A percentile compares a stretch with the other conserved stretches of the same genome.
These are phyloP conservation scores for Zygosaccharomyces lentus DNA, from an alignment of 805 yeast genomes.

Conservation along the genomic window DNA sequence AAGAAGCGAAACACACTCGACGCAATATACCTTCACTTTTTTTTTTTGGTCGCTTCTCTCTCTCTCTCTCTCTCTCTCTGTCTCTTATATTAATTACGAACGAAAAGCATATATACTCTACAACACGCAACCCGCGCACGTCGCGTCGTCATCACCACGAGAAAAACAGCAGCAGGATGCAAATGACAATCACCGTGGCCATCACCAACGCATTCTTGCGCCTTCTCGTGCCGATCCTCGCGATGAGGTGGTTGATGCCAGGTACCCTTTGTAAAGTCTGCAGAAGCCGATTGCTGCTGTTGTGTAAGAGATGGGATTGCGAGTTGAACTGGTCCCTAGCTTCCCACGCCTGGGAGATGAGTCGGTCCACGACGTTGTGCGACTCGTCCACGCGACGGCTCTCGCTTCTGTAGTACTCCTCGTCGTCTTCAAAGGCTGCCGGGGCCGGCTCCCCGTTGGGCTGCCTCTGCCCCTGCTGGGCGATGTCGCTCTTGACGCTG, in stretches of 20 bases:
- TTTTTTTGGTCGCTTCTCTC: not conserved
- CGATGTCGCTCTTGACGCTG: slow-evolving; percentile 75
- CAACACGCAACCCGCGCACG: no score
- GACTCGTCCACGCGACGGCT: slow-evolving; percentile 66
- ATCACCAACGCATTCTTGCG: slow-evolving; percentile 84
- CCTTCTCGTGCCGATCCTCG: slow-evolving; percentile 81
- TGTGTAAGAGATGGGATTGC: slow-evolving; percentile 62
- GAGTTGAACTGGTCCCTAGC: slow-evolving; percentile 79
- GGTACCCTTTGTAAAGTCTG: slow-evolving; percentile 68
- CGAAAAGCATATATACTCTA: not conserved
- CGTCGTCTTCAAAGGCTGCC: slow-evolving; percentile 40
- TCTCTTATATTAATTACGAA: not conserved
- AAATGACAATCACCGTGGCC: slow-evolving; percentile 64
- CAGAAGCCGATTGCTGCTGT: slow-evolving; percentile 60
- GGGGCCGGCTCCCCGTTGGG: slow-evolving; percentile 10
- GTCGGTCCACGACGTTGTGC: slow-evolving; percentile 69
- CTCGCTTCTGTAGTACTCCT: slow-evolving; percentile 77
- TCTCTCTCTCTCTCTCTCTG: not conserved
- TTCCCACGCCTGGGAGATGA: slow-evolving; percentile 80
- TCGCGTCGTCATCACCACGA: slow-evolving; percentile 37
- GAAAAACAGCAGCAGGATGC: slow-evolving; percentile 66
- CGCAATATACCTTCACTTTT: not conserved
- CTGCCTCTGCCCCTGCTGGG: slow-evolving; percentile 47
- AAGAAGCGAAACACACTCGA: no score
- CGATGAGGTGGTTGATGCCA: slow-evolving; percentile 69